Evolutionary conservation across 2,329 filamentous ascomycete genomes (phyloP).

Genomic region (Apiospora sp.): DNA sequence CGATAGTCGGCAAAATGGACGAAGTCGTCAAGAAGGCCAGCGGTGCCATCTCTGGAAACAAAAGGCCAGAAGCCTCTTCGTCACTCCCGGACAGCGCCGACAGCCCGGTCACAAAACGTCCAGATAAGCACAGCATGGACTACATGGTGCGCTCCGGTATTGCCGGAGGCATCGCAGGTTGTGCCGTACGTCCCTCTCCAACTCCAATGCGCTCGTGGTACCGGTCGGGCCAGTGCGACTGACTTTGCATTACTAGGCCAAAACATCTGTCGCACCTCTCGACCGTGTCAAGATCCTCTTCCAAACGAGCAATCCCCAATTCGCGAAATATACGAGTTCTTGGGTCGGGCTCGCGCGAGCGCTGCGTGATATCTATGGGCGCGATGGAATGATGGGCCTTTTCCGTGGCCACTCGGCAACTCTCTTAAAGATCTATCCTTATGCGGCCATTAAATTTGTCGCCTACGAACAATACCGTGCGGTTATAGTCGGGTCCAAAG

Average conservation of each 20-base stretch:
- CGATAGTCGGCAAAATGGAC: constrained; percentile 38
- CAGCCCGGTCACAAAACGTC: constrained; percentile 58
- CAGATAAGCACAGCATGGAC: constrained; percentile 78
- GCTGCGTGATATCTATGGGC: constrained; percentile 81
- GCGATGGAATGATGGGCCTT: constrained; percentile 78
- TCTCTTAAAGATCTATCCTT: constrained; percentile 92
- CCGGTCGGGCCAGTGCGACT: background rate
- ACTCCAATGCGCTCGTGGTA: background rate
- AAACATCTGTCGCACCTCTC: constrained; percentile 93
- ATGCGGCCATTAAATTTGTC: constrained; percentile 96
- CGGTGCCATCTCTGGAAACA: constrained; percentile 37
- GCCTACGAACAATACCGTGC: constrained; percentile 96
- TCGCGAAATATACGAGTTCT: constrained; percentile 88
- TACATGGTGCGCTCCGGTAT: constrained; percentile 86
- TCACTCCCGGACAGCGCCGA: constrained; percentile 58
- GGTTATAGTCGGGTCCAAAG: constrained; percentile 72
- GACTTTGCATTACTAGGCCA: constrained; percentile 67
- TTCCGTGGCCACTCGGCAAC: constrained; percentile 96
- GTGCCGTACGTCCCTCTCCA: constrained; percentile 72
- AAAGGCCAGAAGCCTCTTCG: constrained; percentile 46
- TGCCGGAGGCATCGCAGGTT: constrained; percentile 90
- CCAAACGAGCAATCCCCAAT: constrained; percentile 92
- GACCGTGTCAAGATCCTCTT: constrained; percentile 99
- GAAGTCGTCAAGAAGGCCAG: constrained; percentile 37
- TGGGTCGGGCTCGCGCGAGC: constrained; percentile 86